A percentile compares a stretch with the other conserved stretches of the same genome.
phyloP scores from a whole-genome alignment of 2,329 filamentous ascomycete genomes.

The Scedosporium minutisporum region DNA sequence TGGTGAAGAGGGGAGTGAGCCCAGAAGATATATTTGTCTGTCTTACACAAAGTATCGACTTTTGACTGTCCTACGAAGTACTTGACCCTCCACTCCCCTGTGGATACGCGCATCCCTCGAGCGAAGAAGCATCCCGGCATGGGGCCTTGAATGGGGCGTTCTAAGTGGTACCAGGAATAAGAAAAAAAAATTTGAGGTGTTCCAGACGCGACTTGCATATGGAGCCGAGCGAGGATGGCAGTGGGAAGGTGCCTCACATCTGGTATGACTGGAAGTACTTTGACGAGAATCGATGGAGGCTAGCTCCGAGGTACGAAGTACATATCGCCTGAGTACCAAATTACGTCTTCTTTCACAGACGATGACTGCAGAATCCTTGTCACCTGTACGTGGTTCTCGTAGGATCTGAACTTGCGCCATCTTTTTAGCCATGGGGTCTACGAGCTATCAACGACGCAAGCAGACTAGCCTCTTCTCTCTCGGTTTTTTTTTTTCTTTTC shows the following conservation, averaged over 20 bases:
- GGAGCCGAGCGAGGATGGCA: not conserved
- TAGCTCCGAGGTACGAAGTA: no score
- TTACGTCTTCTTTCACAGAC: no score
- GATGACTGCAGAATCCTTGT: no score
- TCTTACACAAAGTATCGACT: not conserved
- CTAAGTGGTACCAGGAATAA: not conserved
- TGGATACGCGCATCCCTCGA: not conserved
- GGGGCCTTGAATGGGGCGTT: not conserved
- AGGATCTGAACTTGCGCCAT: not conserved
- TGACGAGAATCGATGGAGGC: no score
- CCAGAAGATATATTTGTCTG: not conserved
- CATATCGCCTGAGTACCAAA: no score
- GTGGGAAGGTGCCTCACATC: not conserved
- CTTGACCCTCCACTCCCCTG: not conserved
- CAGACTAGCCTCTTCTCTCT: not conserved
- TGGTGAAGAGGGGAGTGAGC: not conserved
- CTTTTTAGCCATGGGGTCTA: not conserved
- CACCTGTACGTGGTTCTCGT: no score
- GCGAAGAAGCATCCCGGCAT: not conserved
- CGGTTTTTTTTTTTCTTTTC: not conserved
- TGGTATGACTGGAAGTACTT: no score
- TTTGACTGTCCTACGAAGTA: not conserved
- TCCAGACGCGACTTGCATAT: slow-evolving; percentile 1
- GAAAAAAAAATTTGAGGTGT: not conserved
- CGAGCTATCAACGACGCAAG: not conserved